Conservation (phyloP, 176 grass and related monocot genomes). For the Pharus latifolius region DNA sequence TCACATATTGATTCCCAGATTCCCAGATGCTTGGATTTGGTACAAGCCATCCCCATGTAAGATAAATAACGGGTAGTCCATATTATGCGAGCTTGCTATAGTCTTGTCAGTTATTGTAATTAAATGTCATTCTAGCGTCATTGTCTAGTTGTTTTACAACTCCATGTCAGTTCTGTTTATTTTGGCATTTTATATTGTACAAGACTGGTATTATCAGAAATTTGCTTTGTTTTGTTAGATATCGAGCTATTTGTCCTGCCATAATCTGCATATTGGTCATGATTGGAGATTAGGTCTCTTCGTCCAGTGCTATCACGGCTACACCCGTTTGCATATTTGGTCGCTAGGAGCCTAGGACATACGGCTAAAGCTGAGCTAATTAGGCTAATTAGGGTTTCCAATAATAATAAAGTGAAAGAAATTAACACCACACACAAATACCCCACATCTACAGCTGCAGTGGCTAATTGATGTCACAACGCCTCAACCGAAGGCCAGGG, state of each 20-base stretch:
- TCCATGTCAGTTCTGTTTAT: neutral
- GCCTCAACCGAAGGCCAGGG: neutral
- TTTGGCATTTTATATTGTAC: neutral
- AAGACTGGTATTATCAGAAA: neutral
- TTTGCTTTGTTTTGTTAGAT: neutral
- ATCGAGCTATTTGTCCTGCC: neutral
- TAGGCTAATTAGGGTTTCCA: too few relatives aligned
- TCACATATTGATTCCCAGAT: constrained; percentile 8
- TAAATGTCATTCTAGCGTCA: neutral
- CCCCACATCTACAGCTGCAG: too few relatives aligned
- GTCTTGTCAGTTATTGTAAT: neutral
- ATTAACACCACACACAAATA: too few relatives aligned
- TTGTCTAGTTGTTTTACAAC: neutral
- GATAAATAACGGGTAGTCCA: constrained; percentile 26
- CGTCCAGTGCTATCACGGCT: too few relatives aligned
- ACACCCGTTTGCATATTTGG: too few relatives aligned
- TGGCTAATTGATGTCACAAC: constrained; percentile 35
- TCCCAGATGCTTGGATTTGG: neutral
- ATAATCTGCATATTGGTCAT: too few relatives aligned
- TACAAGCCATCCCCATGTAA: constrained; percentile 6
- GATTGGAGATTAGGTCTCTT: too few relatives aligned
- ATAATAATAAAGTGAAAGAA: too few relatives aligned
- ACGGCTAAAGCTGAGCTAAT: too few relatives aligned
- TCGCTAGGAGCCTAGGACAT: too few relatives aligned
- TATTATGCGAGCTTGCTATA: neutral